Base-by-base conservation (phyloP, 441 rosid genomes). In the Biscutella laevigata region DNA sequence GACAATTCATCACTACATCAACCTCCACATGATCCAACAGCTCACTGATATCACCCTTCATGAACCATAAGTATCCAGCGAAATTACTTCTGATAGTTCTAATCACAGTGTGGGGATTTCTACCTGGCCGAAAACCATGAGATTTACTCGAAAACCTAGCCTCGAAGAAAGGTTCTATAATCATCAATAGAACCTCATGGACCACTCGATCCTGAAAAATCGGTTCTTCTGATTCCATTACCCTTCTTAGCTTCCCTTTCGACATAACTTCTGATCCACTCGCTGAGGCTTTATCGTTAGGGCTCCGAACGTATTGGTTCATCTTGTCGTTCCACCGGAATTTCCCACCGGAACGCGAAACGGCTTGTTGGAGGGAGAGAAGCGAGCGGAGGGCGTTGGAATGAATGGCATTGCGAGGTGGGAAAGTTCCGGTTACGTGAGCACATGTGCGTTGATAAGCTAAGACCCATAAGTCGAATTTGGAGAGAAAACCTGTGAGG, bases 361-460 rank as follows among this genome's bases (percentile, higher is more conserved):
- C 94, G 5, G 83, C 77, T 33, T 43, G 61, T 21, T 79, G 86
- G 64, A 92, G 95, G 33, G 98, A 77, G 48, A 82, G 79, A 32
- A 88, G 84, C 24, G 91, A 76, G 12, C 62, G 74, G 21, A 92
- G 92, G 5, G 90, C 73, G 32, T 70, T 61, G 50, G 70, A 39
- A 36, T 79, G 96, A 27, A 86, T 71, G 35, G 94, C 86, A 51
- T 62, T 79, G 27, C 98, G 92, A 1, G 98, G 96, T 47, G 98
- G 96, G 77, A 92, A 83, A 4, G 87, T 68, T 43, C 91, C 95
- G 21, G 94, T 80, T 15, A 75, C 70, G 13, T 83, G 84, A 35
- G 96, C 95, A 44, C 82, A 76, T 6, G 88, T 68, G 10, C 98
- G 88, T 59, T 91, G 96, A 73, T 88, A 91, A 19, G 96, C 98